These are phyloP conservation scores for Luzula sylvatica DNA, from an alignment of 176 grass and related monocot genomes.

Conservation along the genomic window DNA sequence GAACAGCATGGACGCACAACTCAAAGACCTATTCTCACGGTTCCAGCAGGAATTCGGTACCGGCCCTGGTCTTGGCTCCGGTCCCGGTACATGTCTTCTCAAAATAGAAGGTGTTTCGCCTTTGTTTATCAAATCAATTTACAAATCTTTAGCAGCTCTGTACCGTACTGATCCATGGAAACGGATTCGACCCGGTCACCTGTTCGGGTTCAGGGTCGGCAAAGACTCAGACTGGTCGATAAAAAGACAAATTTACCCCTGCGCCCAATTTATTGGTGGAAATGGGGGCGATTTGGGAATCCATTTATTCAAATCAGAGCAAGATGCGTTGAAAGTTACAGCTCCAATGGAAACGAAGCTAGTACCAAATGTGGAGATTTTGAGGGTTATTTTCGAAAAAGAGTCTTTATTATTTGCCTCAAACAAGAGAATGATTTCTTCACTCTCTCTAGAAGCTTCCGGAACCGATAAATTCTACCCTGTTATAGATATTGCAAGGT, in stretches of 20 bases:
- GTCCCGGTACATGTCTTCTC: slow-evolving; percentile 30
- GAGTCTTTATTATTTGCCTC: slow-evolving; percentile 12
- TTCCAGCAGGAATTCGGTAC: slow-evolving; percentile 32
- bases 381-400: slow-evolving; percentile 26
- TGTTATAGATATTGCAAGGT: slow-evolving; percentile 25
- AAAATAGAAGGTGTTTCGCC: slow-evolving; percentile 18
- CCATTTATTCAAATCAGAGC: slow-evolving; percentile 22
- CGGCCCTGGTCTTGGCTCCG: slow-evolving; percentile 24
- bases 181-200: slow-evolving; percentile 18
- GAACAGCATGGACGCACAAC: slow-evolving; percentile 30
- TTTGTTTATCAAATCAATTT: slow-evolving; percentile 24
- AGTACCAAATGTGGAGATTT: slow-evolving; percentile 24
- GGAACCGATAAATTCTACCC: slow-evolving; percentile 26
- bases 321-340: slow-evolving; percentile 15
- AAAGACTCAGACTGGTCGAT: slow-evolving; percentile 19
- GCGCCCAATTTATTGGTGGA: slow-evolving; percentile 22
- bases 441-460: slow-evolving; percentile 23
- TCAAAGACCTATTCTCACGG: slow-evolving; percentile 24
- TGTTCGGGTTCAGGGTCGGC: slow-evolving; percentile 22
- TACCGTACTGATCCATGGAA: slow-evolving; percentile 36
- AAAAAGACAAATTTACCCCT: slow-evolving; percentile 20
- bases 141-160: slow-evolving; percentile 22
- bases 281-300: slow-evolving; percentile 24
- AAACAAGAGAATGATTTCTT: slow-evolving; percentile 29
- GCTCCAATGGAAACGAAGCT: background rate